Percentiles rank a stretch among this genome's conserved stretches.
These are phyloP conservation scores for Penicillium sp. DNA, from an alignment of 2,329 filamentous ascomycete genomes.

Conservation along the genomic window DNA sequence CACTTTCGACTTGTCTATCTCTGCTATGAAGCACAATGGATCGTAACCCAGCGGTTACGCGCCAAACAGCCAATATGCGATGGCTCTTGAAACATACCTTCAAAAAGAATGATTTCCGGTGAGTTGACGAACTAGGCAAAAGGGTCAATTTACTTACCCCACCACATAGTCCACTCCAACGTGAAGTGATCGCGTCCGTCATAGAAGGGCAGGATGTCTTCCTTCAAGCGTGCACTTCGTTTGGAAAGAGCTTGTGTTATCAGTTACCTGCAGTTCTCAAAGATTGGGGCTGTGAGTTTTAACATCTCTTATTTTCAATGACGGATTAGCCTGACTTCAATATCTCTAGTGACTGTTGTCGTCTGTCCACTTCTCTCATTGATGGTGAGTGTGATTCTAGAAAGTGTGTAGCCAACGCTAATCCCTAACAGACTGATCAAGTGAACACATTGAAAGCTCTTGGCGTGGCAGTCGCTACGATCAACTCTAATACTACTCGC, in stretches of 20 bases:
- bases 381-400: slow-evolving; percentile 62
- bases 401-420: background rate
- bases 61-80: slow-evolving; percentile 60
- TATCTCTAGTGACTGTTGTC: slow-evolving; percentile 72
- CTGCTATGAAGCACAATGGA: slow-evolving; percentile 33
- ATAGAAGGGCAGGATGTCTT: slow-evolving; percentile 87
- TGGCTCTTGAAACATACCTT: slow-evolving; percentile 74
- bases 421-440: slow-evolving; percentile 72
- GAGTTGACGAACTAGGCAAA: slow-evolving; percentile 17
- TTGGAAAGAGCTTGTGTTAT: slow-evolving; percentile 92
- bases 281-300: slow-evolving; percentile 67
- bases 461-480: slow-evolving; percentile 76
- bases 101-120: slow-evolving; percentile 72
- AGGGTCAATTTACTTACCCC: background rate
- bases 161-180: slow-evolving; percentile 68
- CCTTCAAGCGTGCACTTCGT: slow-evolving; percentile 72
- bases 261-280: slow-evolving; percentile 87
- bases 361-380: slow-evolving; percentile 84
- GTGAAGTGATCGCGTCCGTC: slow-evolving; percentile 81
- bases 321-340: slow-evolving; percentile 12
- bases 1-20: background rate
- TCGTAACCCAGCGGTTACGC: slow-evolving; percentile 22
- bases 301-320: background rate
- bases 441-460: slow-evolving; percentile 74
- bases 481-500: slow-evolving; percentile 77